These are phyloP conservation scores for Metschnikowia amazonensis DNA, from an alignment of 805 yeast species.

Conservation along the genomic window DNA sequence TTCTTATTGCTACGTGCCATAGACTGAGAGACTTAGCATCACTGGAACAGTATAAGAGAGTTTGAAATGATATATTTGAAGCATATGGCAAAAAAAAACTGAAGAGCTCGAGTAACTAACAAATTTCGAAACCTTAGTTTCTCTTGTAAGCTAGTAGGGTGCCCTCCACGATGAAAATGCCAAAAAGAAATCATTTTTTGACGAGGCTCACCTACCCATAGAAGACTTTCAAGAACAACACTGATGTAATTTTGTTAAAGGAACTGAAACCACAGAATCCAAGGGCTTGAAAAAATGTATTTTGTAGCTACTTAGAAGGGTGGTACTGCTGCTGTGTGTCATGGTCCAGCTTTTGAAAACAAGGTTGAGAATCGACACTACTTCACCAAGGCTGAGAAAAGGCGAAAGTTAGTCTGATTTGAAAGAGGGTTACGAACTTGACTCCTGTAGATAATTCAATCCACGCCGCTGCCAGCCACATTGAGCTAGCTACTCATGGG, in stretches of 20 bases:
- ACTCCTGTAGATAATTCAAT: slow-evolving; percentile 39
- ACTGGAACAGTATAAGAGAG: no score
- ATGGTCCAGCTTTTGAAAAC: slow-evolving; percentile 59
- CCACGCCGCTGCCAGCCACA: slow-evolving; percentile 38
- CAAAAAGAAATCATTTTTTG: slow-evolving; percentile 57
- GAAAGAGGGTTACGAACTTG: slow-evolving; percentile 24
- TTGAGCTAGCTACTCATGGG: slow-evolving; percentile 50
- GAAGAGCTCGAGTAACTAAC: not conserved
- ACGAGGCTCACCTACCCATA: slow-evolving; percentile 62
- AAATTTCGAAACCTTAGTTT: slow-evolving; percentile 40
- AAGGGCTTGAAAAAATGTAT: slow-evolving; percentile 44
- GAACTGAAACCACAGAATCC: slow-evolving; percentile 57
- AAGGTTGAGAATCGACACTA: slow-evolving; percentile 36
- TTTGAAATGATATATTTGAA: no score
- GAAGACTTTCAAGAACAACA: slow-evolving; percentile 46
- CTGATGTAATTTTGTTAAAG: no score
- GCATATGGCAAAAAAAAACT: no score
- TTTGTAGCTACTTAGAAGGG: slow-evolving; percentile 44
- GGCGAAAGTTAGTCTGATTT: no score
- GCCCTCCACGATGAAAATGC: slow-evolving; percentile 53
- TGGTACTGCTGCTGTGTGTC: slow-evolving; percentile 66
- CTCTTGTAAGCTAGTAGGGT: slow-evolving; percentile 40
- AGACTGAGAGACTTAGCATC: no score
- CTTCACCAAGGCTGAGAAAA: slow-evolving; percentile 49
- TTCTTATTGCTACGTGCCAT: no score